phyloP scores from a whole-genome alignment of 2,329 filamentous ascomycete genomes.

The Hypoxylon sp. region DNA sequence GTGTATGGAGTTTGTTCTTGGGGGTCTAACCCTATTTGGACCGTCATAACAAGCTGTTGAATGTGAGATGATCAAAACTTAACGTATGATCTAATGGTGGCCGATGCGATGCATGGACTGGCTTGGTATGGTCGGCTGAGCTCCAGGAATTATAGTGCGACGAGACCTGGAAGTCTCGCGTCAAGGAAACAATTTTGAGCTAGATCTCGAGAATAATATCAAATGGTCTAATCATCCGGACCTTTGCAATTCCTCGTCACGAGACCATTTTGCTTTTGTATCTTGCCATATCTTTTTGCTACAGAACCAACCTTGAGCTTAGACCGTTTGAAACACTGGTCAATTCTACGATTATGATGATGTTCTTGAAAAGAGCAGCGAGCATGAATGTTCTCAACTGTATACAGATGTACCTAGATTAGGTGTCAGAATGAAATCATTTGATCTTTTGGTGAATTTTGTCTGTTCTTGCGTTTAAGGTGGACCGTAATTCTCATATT shows the following conservation, averaged over 20 bases:
- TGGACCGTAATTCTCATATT: background rate
- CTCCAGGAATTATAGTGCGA: conserved; percentile 8
- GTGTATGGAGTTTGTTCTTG: too few species aligned
- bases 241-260: conserved; percentile 7
- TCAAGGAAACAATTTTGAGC: conserved; percentile 10
- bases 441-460: too few species aligned
- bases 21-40: too few species aligned
- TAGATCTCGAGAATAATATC: conserved; percentile 18
- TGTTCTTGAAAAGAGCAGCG: background rate
- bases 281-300: too few species aligned
- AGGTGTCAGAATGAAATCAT: conserved; percentile 16
- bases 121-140: conserved; percentile 4
- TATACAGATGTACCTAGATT: conserved; percentile 13
- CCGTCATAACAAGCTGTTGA: too few species aligned
- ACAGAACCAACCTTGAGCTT: too few species aligned
- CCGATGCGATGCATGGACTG: background rate
- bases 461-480: too few species aligned
- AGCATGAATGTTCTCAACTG: background rate
- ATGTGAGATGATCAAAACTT: conserved; percentile 1
- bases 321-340: too few species aligned
- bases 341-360: background rate
- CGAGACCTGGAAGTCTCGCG: conserved; percentile 30
- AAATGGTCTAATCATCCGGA: conserved; percentile 22
- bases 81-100: conserved; percentile 10
- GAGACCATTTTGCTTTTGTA: conserved; percentile 22